Evolutionary conservation across 495 filamentous ascomycete genomes (phyloP).

Genomic region (Rhypophila decipiens): DNA sequence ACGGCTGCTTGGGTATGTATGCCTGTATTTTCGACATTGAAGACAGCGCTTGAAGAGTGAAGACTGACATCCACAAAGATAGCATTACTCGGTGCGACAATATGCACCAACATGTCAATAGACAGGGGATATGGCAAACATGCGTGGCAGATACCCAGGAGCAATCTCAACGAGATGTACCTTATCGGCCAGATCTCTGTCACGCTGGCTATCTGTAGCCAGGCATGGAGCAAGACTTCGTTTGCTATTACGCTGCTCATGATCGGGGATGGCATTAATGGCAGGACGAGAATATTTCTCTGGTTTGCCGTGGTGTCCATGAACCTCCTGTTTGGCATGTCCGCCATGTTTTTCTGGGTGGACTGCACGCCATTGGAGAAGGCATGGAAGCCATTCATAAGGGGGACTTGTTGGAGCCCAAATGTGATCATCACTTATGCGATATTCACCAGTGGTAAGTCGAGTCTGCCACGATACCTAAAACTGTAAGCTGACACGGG

Average conservation of each 20-base stretch:
- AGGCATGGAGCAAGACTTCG: constrained; percentile 28
- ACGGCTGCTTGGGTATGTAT: constrained; percentile 22
- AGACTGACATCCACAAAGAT: constrained; percentile 1
- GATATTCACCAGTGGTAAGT: constrained; percentile 20
- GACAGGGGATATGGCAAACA: constrained; percentile 24
- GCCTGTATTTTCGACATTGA: neutral
- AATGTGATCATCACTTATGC: constrained; percentile 15
- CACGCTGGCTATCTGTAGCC: constrained; percentile 18
- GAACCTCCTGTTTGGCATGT: constrained; percentile 31
- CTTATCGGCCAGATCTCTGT: constrained; percentile 16
- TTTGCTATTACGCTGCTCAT: constrained; percentile 24
- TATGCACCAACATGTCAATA: constrained; percentile 16
- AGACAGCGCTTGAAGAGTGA: neutral
- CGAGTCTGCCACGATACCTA: too few relatives aligned
- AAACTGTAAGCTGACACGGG: constrained; percentile 1
- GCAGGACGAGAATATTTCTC: constrained; percentile 14
- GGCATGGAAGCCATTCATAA: constrained; percentile 22
- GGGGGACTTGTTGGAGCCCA: constrained; percentile 28
- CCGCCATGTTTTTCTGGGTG: constrained; percentile 33
- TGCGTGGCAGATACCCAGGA: constrained; percentile 15
- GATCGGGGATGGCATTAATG: constrained; percentile 18
- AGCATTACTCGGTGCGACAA: constrained; percentile 13
- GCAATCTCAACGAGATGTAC: constrained; percentile 15
- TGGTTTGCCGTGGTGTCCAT: constrained; percentile 29
- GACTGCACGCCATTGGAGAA: constrained; percentile 31